These are phyloP conservation scores for Talaromyces sp. DNA, from an alignment of 2,329 filamentous ascomycete species.

Conservation along the genomic window DNA sequence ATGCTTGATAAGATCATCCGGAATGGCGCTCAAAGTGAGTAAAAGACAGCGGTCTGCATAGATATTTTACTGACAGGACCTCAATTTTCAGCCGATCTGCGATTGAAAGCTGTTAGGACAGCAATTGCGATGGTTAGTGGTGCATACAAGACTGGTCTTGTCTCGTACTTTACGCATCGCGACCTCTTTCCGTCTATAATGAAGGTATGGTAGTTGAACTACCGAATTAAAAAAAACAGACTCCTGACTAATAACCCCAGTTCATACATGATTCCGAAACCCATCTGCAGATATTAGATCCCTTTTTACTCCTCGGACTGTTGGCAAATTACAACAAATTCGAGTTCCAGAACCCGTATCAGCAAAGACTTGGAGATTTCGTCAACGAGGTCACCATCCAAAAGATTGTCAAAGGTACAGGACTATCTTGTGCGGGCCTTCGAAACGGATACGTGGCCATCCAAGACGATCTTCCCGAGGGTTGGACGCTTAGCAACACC, in stretches of 20 bases:
- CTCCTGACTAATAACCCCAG: slow-evolving; percentile 38
- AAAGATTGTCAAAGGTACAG: slow-evolving; percentile 73
- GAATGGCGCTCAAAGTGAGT: slow-evolving; percentile 65
- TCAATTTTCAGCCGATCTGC: slow-evolving; percentile 58
- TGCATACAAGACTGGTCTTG: slow-evolving; percentile 90
- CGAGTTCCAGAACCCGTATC: slow-evolving; percentile 95
- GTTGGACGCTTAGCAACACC: slow-evolving; percentile 78
- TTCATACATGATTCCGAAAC: slow-evolving; percentile 75
- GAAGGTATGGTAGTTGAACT: slow-evolving; percentile 59
- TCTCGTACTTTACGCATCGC: slow-evolving; percentile 91
- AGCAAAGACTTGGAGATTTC: slow-evolving; percentile 86
- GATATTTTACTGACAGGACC: background rate
- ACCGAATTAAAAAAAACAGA: background rate
- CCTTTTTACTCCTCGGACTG: slow-evolving; percentile 78
- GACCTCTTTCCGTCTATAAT: slow-evolving; percentile 92
- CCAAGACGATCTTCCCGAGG: slow-evolving; percentile 84
- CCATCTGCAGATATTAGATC: slow-evolving; percentile 59
- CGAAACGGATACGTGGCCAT: slow-evolving; percentile 76
- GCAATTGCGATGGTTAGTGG: slow-evolving; percentile 81
- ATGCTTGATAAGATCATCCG: slow-evolving; percentile 78
- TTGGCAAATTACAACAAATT: slow-evolving; percentile 99
- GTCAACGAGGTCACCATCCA: slow-evolving; percentile 85
- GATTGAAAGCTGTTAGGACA: slow-evolving; percentile 74
- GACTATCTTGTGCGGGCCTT: slow-evolving; percentile 62
- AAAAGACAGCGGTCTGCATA: background rate